Evolutionary conservation across 2,329 filamentous ascomycete species (phyloP), one percentile per base, ranked within the genome.

Genomic region (Aspergillus fijiensis): DNA sequence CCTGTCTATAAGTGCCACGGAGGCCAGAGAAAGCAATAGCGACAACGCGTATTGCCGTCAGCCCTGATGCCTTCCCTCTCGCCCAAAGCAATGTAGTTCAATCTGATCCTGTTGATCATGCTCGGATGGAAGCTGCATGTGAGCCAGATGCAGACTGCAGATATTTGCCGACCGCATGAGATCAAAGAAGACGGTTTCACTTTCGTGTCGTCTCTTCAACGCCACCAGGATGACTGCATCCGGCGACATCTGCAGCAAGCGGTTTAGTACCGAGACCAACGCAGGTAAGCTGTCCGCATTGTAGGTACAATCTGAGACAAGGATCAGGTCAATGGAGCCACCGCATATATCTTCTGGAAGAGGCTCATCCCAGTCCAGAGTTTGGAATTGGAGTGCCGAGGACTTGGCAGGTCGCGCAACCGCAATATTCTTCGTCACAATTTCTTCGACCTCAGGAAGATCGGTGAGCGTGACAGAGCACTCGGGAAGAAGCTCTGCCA

Each of bases 231-330:
- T 73, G 27, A 84, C 67, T 0, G 81, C 79, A 60, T 78, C 71
- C 2, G 84, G 82, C 5, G 81, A 85, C 31, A 70, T 70, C 19
- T 72, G 69, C 48, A 81, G 73, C 52, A 89, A 72, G 10, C 73
- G 76, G 23, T 70, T 66, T 10, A 91, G 74, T 1, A 86, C 87
- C 29, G 76, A 74, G 7, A 90, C 87, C 42, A 91, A 76, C 25
- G 85, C 81, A 2, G 86, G 85, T 55, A 88, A 82, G 60, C 85
- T 88, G 67, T 89, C 87, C 16, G 83, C 79, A 70, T 91, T 91
- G 75, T 91, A 91, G 1, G 88, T 91, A 74, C 89, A 91, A 71
- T 91, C 89, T 2, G 87, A 86, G 1, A 89, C 83, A 4, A 90
- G 70, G 23, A 90, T 80, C 35, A 91, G 68, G 70, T 89, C 84